These are phyloP conservation scores for Lipomyces yamadae DNA, from an alignment of 805 yeast genomes.

Conservation along the genomic window DNA sequence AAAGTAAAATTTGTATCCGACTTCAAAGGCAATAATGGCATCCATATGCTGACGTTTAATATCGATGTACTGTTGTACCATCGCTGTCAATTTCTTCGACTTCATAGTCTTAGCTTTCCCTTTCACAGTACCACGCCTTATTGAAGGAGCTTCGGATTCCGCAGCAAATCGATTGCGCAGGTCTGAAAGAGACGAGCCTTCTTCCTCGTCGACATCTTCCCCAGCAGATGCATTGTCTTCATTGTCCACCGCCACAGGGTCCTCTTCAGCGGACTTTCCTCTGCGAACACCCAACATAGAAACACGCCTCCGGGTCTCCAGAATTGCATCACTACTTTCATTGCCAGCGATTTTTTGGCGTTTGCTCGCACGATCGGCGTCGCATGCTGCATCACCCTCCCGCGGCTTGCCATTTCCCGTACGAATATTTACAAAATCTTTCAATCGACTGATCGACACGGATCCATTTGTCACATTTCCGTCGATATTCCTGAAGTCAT, in stretches of 20 bases:
- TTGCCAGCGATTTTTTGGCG: not conserved
- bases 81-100: constrained; percentile 62
- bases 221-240: not conserved
- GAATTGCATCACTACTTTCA: not conserved
- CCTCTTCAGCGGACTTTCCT: not conserved
- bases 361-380: not conserved
- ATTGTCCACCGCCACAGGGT: not conserved
- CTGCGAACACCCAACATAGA: not conserved
- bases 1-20: constrained; percentile 89
- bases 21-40: constrained; percentile 78
- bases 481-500: not conserved
- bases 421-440: not conserved
- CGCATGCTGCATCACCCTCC: not conserved
- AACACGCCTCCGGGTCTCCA: constrained; percentile 2
- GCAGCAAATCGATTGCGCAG: constrained; percentile 6
- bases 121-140: not conserved
- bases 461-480: constrained; percentile 2
- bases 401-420: not conserved
- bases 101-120: not conserved
- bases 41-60: constrained; percentile 66
- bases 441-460: not conserved
- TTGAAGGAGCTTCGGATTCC: not conserved
- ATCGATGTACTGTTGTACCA: constrained; percentile 76
- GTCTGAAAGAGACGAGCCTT: not conserved
- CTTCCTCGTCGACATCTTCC: constrained; percentile 22